Percentiles rank a stretch among this genome's conserved stretches.
phyloP scores from a whole-genome alignment of 495 filamentous ascomycete genomes.

The Xylaria cubensis region DNA sequence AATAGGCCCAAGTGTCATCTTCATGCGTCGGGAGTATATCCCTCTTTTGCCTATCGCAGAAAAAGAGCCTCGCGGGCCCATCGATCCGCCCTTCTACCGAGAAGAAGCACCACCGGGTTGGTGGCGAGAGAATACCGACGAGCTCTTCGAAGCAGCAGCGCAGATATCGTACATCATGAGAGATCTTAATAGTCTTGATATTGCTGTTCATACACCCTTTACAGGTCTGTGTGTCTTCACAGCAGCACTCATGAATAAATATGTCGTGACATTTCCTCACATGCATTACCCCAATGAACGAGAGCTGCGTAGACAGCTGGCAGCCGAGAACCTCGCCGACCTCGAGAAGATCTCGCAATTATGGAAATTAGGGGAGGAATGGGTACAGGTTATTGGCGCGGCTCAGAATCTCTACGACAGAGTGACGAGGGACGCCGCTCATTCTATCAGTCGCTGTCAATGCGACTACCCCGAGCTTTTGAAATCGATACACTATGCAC shows the following conservation, averaged over 20 bases:
- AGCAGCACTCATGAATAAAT: slow-evolving; percentile 23
- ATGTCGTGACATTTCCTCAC: slow-evolving; percentile 20
- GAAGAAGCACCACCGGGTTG: slow-evolving; percentile 21
- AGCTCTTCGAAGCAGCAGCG: slow-evolving; percentile 18
- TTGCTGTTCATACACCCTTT: slow-evolving; percentile 14
- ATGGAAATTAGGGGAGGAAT: slow-evolving; percentile 18
- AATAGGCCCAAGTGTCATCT: slow-evolving; percentile 13
- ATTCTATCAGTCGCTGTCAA: slow-evolving; percentile 8
- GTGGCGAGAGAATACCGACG: slow-evolving; percentile 22
- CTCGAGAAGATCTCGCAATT: slow-evolving; percentile 20
- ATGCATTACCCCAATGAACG: slow-evolving; percentile 19
- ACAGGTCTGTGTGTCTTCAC: slow-evolving; percentile 26
- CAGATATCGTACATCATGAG: slow-evolving; percentile 24
- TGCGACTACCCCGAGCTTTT: slow-evolving; percentile 16
- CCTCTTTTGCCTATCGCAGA: slow-evolving; percentile 18
- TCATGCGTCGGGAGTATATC: slow-evolving; percentile 20
- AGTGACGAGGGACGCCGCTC: background rate
- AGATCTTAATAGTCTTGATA: slow-evolving; percentile 18
- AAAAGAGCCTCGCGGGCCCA: slow-evolving; percentile 16
- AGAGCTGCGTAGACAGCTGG: slow-evolving; percentile 18
- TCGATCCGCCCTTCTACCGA: slow-evolving; percentile 11
- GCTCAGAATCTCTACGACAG: slow-evolving; percentile 18
- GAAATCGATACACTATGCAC: slow-evolving; percentile 22
- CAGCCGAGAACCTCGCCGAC: slow-evolving; percentile 21
- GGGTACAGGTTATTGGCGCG: slow-evolving; percentile 15